A percentile compares a stretch with the other conserved stretches of the same genome.
phyloP scores from a whole-genome alignment of 768 basidiomycete genomes.

The Tricholoma flavovirens region DNA sequence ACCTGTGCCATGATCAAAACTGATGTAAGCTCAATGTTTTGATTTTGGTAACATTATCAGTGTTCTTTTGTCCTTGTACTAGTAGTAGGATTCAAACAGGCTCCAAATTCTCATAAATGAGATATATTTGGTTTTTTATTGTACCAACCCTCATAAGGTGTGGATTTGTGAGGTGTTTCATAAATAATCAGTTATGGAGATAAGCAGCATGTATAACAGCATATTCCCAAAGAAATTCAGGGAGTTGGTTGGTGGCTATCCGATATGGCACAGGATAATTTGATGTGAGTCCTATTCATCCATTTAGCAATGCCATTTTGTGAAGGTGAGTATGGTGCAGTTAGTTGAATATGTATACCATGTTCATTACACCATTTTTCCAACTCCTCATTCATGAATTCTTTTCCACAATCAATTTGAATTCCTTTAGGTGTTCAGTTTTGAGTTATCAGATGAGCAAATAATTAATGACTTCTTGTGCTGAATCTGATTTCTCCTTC shows the following conservation, averaged over 20 bases:
- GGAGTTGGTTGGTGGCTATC: conserved; percentile 8
- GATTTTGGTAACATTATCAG: conserved; percentile 3
- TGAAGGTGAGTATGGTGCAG: conserved; percentile 22
- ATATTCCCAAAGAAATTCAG: not conserved
- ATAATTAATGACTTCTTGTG: too few species aligned
- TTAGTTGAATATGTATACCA: conserved; percentile 24
- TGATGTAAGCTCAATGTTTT: not conserved
- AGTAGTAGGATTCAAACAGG: conserved; percentile 14
- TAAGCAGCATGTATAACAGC: not conserved
- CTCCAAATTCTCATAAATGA: conserved; percentile 17
- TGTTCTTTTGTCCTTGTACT: conserved; percentile 4
- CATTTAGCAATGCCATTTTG: conserved; percentile 30
- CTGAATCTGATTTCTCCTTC: too few species aligned
- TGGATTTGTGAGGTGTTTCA: not conserved
- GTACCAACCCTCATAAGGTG: conserved; percentile 15
- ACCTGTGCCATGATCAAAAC: not conserved
- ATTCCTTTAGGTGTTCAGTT: too few species aligned
- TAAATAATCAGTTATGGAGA: not conserved
- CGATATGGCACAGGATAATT: not conserved
- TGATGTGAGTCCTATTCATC: conserved; percentile 19
- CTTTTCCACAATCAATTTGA: not conserved
- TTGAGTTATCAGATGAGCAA: too few species aligned
- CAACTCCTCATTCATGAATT: not conserved
- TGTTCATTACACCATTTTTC: not conserved
- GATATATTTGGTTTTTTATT: conserved; percentile 20